phyloP scores from a whole-genome alignment of 2,329 filamentous ascomycete species.

The Cryphonectria radicalis region DNA sequence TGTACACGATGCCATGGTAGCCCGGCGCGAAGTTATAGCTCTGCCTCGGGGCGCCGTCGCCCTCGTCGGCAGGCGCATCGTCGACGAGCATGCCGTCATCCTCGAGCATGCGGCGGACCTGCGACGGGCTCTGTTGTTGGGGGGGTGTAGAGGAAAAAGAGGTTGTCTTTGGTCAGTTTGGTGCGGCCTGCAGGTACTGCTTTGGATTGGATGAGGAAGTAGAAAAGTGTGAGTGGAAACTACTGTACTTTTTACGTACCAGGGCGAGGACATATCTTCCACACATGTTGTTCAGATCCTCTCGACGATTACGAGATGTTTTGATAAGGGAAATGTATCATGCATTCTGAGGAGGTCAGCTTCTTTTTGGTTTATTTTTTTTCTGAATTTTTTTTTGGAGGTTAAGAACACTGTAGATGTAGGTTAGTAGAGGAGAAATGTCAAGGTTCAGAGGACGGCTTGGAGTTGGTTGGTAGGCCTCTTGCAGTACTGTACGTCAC shows the following conservation, averaged over 20 bases:
- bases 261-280: conserved; percentile 43
- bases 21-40: conserved; percentile 94
- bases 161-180: not conserved
- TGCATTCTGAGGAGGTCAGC: not conserved
- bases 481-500: not conserved
- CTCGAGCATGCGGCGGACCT: conserved; percentile 74
- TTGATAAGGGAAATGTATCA: not conserved
- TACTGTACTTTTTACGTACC: conserved; percentile 38
- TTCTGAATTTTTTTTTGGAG: not conserved
- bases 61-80: conserved; percentile 73
- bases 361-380: not conserved
- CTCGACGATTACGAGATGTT: conserved; percentile 5
- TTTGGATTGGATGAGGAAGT: not conserved
- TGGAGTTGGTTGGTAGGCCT: not conserved
- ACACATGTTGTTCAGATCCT: conserved; percentile 36
- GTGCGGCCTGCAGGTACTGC: not conserved
- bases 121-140: conserved; percentile 71
- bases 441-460: not conserved
- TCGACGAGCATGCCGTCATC: conserved; percentile 75
- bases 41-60: conserved; percentile 63
- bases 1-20: conserved; percentile 82
- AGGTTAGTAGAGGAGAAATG: not conserved
- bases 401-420: not conserved
- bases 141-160: not conserved
- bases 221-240: not conserved